phyloP scores from a whole-genome alignment of 2,329 filamentous ascomycete genomes.

The Colletotrichum lentis region DNA sequence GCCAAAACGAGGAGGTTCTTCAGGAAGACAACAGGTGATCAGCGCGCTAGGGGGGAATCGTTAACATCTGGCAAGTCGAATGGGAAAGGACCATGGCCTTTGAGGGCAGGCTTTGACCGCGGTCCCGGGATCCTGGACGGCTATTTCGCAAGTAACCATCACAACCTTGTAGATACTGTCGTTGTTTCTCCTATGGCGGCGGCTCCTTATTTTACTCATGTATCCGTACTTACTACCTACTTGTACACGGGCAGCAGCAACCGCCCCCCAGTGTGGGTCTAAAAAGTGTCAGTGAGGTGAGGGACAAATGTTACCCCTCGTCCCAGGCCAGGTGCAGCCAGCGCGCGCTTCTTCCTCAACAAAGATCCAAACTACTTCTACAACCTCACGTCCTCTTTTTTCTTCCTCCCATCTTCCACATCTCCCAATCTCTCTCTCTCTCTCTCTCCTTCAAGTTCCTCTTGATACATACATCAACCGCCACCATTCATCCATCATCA shows the following conservation, averaged over 20 bases:
- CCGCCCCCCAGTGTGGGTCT: slow-evolving; percentile 12
- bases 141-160: background rate
- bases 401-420: slow-evolving; percentile 16
- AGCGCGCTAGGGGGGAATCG: background rate
- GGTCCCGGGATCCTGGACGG: background rate
- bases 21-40: background rate
- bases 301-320: slow-evolving; percentile 27
- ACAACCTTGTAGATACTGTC: slow-evolving; percentile 5
- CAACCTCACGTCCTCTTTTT: slow-evolving; percentile 24
- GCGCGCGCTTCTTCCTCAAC: slow-evolving; percentile 14
- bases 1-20: background rate
- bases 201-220: background rate
- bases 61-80: background rate
- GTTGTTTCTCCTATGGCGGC: background rate
- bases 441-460: slow-evolving; percentile 9
- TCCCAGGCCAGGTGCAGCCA: slow-evolving; percentile 6
- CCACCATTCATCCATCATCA: slow-evolving; percentile 19
- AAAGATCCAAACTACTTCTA: slow-evolving; percentile 28
- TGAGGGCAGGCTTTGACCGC: too few relatives aligned
- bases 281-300: slow-evolving; percentile 12
- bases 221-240: background rate
- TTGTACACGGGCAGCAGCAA: slow-evolving; percentile 2
- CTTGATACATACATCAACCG: slow-evolving; percentile 26
- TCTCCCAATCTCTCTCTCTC: too few relatives aligned
- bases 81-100: background rate